Evolutionary conservation across 139 green algal genomes (phyloP), one percentile per base, ranked within the genome.

Genomic region (Dunaliella sp.): DNA sequence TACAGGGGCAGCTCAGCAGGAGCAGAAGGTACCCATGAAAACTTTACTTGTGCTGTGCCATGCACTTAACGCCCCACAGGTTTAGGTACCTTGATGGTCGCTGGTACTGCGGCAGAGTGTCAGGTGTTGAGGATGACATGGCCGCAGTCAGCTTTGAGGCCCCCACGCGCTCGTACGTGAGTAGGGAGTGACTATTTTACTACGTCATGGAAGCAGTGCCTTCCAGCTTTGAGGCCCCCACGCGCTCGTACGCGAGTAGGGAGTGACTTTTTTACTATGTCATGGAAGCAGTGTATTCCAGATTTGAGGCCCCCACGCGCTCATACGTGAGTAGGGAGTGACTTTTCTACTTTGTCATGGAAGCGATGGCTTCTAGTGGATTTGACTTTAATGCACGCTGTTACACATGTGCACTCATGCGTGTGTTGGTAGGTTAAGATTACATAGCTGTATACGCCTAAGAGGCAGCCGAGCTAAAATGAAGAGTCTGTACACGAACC

Each of bases 61-160:
- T n/a, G n/a, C n/a, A n/a, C n/a, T n/a, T n/a, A n/a, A n/a, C n/a
- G n/a, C n/a, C n/a, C n/a, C n/a, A 73, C 74, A 81, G 80, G 7
- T 89, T 89, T 58, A 82, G 86, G 28, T 86, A 86, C 86, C 72
- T 83, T 34, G 86, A 89, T 73, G 86, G 86, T 28, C 74, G 86
- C 34, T 89, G 86, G 86, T 89, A 89, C 34, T 3, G 16, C 0
- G 86, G 86, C 28, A 73, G 36, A 0, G 75, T 86, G n/a, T 21
- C n/a, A 3, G 86, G 12, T n/a, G 76, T 81, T 30, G 12, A 78
- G 73, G 28, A 78, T 12, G 26, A 33, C 73, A 78, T 81, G 31
- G 76, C 76, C n/a, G 12, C 33, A 30, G 76, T 81, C 2, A 24
- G 33, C n/a, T 81, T 38, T 37, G 76, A 33, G 76, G 76, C 76